These are phyloP conservation scores for Creolimax fragrantissima DNA, from an alignment of 78 protist species.

Conservation along the genomic window DNA sequence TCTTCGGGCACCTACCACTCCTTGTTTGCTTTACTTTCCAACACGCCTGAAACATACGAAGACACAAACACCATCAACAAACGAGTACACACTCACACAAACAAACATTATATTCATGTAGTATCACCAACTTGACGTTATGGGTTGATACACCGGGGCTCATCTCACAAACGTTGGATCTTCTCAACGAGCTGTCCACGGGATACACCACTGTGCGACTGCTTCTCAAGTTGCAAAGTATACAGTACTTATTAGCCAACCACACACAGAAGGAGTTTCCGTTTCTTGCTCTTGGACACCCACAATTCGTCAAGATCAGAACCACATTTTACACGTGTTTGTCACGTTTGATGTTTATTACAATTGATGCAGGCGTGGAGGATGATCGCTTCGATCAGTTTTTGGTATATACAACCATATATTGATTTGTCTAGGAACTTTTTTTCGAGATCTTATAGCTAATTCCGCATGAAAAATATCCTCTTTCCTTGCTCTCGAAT, in stretches of 20 bases:
- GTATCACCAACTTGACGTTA: background rate
- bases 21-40: too few species aligned
- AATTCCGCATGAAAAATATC: too few species aligned
- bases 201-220: slow-evolving; percentile 24
- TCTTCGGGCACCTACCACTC: too few species aligned
- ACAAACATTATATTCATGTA: background rate
- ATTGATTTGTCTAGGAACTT: too few species aligned
- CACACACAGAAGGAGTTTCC: background rate
- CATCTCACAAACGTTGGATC: background rate
- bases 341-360: background rate
- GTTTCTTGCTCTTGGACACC: background rate
- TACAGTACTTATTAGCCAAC: background rate
- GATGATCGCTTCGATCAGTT: background rate
- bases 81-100: too few species aligned
- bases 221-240: background rate
- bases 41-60: too few species aligned
- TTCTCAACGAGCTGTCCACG: background rate
- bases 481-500: too few species aligned
- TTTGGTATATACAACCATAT: background rate
- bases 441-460: too few species aligned
- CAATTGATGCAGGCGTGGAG: background rate
- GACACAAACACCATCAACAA: too few species aligned
- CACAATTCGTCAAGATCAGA: background rate
- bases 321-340: background rate
- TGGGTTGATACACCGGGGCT: background rate